A percentile compares a stretch with the other conserved stretches of the same genome.
Conservation (phyloP, 2,329 filamentous ascomycete genomes). For the Knufia fluminis region DNA sequence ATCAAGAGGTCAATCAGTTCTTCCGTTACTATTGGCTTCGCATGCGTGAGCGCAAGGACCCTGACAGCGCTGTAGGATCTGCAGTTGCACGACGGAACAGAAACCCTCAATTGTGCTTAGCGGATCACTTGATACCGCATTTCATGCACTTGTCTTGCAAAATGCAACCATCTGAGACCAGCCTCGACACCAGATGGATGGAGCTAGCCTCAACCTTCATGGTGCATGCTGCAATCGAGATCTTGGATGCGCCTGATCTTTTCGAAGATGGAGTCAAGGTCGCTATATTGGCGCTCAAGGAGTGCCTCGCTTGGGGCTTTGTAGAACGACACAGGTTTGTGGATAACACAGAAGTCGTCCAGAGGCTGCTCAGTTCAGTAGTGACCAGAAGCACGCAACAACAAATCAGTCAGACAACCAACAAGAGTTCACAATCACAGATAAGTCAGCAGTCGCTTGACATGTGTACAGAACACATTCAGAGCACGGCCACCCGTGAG, state of each 20-base stretch:
- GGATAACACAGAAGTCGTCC: not conserved
- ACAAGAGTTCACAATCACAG: not conserved
- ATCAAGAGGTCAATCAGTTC: conserved; percentile 4
- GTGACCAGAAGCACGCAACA: not conserved
- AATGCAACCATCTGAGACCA: conserved; percentile 9
- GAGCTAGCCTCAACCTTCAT: conserved; percentile 6
- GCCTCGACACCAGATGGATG: conserved; percentile 17
- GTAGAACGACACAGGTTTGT: conserved; percentile 7
- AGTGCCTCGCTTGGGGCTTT: conserved; percentile 21
- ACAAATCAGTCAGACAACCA: not conserved
- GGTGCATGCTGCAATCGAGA: not conserved
- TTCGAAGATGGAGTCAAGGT: not conserved
- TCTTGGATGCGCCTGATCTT: not conserved
- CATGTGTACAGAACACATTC: conserved; percentile 9
- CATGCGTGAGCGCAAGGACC: not conserved
- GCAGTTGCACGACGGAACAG: not conserved
- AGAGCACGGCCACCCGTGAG: not conserved
- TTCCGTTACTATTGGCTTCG: conserved; percentile 1
- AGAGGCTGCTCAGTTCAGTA: not conserved
- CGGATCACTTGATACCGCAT: conserved; percentile 12
- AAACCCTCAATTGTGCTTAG: conserved; percentile 6
- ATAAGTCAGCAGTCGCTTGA: not conserved
- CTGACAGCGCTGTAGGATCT: not conserved
- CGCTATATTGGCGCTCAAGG: conserved; percentile 10
- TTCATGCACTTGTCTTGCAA: conserved; percentile 21